Conservation (phyloP, 2,329 filamentous ascomycete genomes). For the Alternaria arbusti region DNA sequence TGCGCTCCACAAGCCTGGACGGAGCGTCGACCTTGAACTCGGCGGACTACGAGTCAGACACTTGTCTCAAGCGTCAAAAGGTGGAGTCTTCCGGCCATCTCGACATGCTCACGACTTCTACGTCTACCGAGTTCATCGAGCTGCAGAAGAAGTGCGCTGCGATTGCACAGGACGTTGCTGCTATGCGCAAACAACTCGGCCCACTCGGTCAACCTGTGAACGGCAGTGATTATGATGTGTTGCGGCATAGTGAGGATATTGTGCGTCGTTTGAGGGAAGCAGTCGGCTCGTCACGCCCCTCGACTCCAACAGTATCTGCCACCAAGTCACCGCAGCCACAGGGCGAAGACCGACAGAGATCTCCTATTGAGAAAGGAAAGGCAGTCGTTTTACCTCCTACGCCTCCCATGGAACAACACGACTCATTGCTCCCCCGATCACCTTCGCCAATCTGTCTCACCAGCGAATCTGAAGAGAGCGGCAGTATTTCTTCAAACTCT, state of each 20-base stretch:
- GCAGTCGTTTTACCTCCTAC: not conserved
- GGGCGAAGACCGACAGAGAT: not conserved
- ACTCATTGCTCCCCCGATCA: not conserved
- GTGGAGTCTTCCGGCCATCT: not conserved
- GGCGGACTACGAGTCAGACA: not conserved
- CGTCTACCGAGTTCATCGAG: not conserved
- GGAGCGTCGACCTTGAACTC: not conserved
- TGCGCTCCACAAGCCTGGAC: not conserved
- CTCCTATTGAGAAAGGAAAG: not conserved
- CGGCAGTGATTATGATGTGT: not conserved
- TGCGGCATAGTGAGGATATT: not conserved
- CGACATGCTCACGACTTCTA: not conserved
- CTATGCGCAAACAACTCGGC: not conserved
- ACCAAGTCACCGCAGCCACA: not conserved
- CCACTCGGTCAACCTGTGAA: not conserved
- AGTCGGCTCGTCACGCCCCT: not conserved
- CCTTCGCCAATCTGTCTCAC: not conserved
- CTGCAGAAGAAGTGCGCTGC: not conserved
- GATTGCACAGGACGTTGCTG: not conserved
- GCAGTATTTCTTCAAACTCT: not conserved
- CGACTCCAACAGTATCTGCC: not conserved
- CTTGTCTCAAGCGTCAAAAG: slow-evolving; percentile 3
- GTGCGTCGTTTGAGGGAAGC: not conserved
- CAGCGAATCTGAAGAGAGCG: not conserved
- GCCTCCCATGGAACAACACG: not conserved